Base-by-base conservation (phyloP, 139 green algal species). In the Chlamydomonas applanata region DNA sequence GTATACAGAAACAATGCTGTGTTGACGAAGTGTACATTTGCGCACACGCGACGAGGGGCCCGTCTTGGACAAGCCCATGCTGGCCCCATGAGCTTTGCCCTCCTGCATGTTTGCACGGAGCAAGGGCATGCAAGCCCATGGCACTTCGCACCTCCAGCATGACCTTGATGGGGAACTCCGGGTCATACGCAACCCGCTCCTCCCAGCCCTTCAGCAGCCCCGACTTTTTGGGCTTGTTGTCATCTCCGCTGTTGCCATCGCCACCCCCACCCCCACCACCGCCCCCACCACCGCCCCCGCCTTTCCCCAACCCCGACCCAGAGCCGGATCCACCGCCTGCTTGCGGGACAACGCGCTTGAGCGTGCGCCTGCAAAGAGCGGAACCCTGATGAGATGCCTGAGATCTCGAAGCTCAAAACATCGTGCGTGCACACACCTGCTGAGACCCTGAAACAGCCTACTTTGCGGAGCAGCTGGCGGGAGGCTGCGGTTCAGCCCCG, bases 91-190 rank as follows among this genome's bases (percentile, higher is more conserved):
- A n/a, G n/a, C n/a, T n/a, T n/a, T n/a, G n/a, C n/a, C n/a, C n/a
- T n/a, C n/a, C n/a, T n/a, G n/a, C n/a, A n/a, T n/a, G n/a, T n/a
- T n/a, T n/a, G n/a, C n/a, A n/a, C n/a, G n/a, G n/a, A n/a, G n/a
- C n/a, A n/a, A n/a, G n/a, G n/a, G 17, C 33, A 36, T 36, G 65
- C 65, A 59, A 35, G 35, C 16, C 22, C 65, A 40, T 40, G 40
- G 59, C 7, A 1, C 3, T 57, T 14, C 19, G 17, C 33, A n/a
- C 79, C 84, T 98, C 94, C 20, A 97, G 82, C 25, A 94, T 49
- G 4, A 98, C 93, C 76, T 98, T 98, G 80, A 94, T 92, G 0
- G 85, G 75, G 75, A 98, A 98, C 72, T 94, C 80, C 1, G 94
- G 86, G 66, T 98, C 94, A 22, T 90, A 93, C 5, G 85, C 85